A percentile compares a stretch with the other conserved stretches of the same genome.
phyloP scores from a whole-genome alignment of 129 eudicot species.

The Solidago caesia region DNA sequence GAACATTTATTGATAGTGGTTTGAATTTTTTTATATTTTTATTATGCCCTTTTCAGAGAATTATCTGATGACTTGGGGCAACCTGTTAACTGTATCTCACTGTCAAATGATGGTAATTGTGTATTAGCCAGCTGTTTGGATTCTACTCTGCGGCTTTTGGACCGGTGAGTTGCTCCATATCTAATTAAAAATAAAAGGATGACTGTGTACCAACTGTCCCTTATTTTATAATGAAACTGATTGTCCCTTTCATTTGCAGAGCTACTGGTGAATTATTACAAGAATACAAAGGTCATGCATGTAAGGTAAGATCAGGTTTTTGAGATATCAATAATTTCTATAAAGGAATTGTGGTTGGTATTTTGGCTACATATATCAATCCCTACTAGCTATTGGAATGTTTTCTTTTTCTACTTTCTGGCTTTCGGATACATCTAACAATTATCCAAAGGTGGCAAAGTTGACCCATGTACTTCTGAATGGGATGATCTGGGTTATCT shows the following conservation, averaged over 20 bases:
- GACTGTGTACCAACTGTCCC: constrained; percentile 16
- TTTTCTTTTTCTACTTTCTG: too few relatives aligned
- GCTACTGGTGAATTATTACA: constrained; percentile 89
- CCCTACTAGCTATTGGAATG: too few relatives aligned
- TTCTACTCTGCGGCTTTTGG: constrained; percentile 89
- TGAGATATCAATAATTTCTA: not conserved
- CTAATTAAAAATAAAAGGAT: not conserved
- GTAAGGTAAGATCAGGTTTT: constrained; percentile 60
- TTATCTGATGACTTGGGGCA: constrained; percentile 89
- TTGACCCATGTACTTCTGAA: too few relatives aligned
- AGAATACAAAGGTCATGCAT: constrained; percentile 93
- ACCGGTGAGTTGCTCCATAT: constrained; percentile 48
- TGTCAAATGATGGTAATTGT: constrained; percentile 93
- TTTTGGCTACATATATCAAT: too few relatives aligned
- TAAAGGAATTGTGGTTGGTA: not conserved
- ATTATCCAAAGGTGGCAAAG: too few relatives aligned
- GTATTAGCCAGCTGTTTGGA: constrained; percentile 92
- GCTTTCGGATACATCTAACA: too few relatives aligned
- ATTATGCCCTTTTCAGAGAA: constrained; percentile 48
- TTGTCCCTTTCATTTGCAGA: constrained; percentile 42
- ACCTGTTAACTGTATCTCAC: constrained; percentile 91
- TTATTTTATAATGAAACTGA: not conserved
- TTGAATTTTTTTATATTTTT: not conserved
- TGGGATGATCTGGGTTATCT: too few relatives aligned
- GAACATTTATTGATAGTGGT: constrained; percentile 9